These are phyloP conservation scores for Neurospora sp. DNA, from an alignment of 2,329 filamentous ascomycete genomes.

Conservation along the genomic window DNA sequence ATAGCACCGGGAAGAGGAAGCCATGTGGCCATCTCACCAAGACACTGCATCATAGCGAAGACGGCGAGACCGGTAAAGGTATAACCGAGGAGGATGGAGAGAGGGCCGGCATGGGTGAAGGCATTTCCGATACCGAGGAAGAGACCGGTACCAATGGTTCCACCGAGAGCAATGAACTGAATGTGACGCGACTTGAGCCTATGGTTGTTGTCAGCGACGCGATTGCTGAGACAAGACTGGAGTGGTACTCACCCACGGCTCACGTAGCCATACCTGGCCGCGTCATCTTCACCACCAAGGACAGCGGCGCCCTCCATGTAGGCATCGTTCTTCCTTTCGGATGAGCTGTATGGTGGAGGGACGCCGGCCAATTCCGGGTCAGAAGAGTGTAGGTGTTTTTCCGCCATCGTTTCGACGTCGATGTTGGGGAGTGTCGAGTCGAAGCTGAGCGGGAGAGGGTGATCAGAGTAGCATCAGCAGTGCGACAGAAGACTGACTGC, in stretches of 20 bases:
- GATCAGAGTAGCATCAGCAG: background rate
- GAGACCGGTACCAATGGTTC: slow-evolving; percentile 27
- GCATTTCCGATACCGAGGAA: slow-evolving; percentile 14
- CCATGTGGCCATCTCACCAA: slow-evolving; percentile 8
- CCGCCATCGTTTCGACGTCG: slow-evolving; percentile 1
- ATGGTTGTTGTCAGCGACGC: background rate
- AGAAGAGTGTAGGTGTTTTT: background rate
- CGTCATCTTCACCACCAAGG: slow-evolving; percentile 1
- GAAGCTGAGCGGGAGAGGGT: background rate
- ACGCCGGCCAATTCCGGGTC: background rate
- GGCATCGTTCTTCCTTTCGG: slow-evolving; percentile 1
- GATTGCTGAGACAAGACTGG: background rate
- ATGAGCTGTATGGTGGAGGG: background rate
- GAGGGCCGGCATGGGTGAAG: slow-evolving; percentile 5
- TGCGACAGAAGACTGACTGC: background rate
- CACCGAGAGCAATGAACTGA: slow-evolving; percentile 29
- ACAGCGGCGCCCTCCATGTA: background rate
- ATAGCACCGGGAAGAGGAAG: slow-evolving; percentile 5
- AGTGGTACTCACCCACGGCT: slow-evolving; percentile 1
- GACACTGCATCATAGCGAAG: slow-evolving; percentile 7
- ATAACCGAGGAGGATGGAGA: slow-evolving; percentile 6
- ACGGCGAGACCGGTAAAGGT: slow-evolving; percentile 5
- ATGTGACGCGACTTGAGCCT: slow-evolving; percentile 16
- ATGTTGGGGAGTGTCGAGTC: background rate
- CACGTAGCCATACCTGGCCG: slow-evolving; percentile 4